Base-by-base conservation (phyloP, 257 asterid species). In the Anisodus acutangulus region DNA sequence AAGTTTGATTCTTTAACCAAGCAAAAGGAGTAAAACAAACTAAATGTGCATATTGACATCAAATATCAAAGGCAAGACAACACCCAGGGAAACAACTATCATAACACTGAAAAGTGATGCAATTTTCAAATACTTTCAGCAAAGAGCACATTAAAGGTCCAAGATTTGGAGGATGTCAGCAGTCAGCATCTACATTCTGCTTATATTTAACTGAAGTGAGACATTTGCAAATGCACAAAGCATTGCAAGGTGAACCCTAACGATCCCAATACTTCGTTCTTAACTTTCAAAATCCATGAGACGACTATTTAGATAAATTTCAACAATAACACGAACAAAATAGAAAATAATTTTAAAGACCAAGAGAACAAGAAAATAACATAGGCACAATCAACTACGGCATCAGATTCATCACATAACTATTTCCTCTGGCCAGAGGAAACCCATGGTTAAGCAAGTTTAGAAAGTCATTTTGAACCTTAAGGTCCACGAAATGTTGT, bases 341-440 rank as follows among this genome's bases (percentile, higher is more conserved):
- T 6, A 72, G 80, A 69, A 39, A n/a, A 3, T 71, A 71, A 45
- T 9, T n/a, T 71, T 71, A n/a, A 72, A 47, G 80, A 45, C 80
- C 43, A n/a, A 72, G 57, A 43, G 37, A 47, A 45, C 1, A 2
- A 19, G 19, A 72, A 4, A 74, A 19, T 19, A 47, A 72, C n/a
- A 72, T 17, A 47, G 17, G 60, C n/a, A 19, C 41, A 47, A 19
- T 47, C 80, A 26, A 74, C 79, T 43, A 71, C 19, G 0, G 16
- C 3, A 51, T 22, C 60, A 47, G 39, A 45, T 71, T 43, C 57
- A 49, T 76, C 63, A 76, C 81, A 51, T 72, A 49, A 72, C 60
- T 10, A 10, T 10, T 47, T 72, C 80, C 60, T 72, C 80, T 22
- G 0, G 54, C 17, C 3, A 4, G 45, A 74, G 58, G 17, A 74